Conservation (phyloP, 2,329 filamentous ascomycete genomes). For the Cladosporium sp. region DNA sequence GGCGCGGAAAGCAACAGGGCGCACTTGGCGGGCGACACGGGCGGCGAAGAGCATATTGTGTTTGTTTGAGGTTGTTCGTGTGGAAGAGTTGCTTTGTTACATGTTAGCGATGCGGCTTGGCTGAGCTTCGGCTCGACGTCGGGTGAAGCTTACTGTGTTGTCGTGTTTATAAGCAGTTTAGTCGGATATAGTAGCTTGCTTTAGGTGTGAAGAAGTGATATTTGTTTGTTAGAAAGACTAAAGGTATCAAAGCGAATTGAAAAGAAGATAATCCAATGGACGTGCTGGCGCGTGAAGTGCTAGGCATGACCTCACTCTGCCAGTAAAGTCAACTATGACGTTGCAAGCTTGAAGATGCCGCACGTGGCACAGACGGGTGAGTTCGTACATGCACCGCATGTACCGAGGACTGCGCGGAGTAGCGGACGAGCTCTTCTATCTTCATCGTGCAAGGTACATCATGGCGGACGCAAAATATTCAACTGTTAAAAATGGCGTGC, state of each 20-base stretch:
- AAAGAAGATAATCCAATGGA: background rate
- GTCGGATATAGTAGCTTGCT: background rate
- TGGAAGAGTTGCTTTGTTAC: background rate
- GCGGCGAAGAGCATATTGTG: conserved; percentile 1
- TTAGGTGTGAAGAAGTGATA: background rate
- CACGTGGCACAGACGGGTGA: background rate
- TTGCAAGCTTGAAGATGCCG: background rate
- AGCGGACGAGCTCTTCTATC: background rate
- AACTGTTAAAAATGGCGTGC: too few species aligned
- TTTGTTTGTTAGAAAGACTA: background rate
- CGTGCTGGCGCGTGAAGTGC: conserved; percentile 4
- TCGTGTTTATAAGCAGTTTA: background rate
- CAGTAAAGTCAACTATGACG: background rate
- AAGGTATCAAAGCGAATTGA: too few species aligned
- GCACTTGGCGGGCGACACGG: background rate
- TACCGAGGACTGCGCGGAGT: background rate
- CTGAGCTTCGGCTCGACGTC: background rate
- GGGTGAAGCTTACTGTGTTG: background rate
- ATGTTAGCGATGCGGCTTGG: too few species aligned
- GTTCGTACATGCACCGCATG: too few species aligned
- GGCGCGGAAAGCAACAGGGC: conserved; percentile 1
- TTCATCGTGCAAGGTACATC: background rate
- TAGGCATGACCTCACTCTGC: conserved; percentile 8
- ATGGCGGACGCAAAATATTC: background rate
- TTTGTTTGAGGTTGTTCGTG: background rate